Evolutionary conservation across 2,329 filamentous ascomycete genomes (phyloP).

Genomic region (Aspergillus puulaauensis): DNA sequence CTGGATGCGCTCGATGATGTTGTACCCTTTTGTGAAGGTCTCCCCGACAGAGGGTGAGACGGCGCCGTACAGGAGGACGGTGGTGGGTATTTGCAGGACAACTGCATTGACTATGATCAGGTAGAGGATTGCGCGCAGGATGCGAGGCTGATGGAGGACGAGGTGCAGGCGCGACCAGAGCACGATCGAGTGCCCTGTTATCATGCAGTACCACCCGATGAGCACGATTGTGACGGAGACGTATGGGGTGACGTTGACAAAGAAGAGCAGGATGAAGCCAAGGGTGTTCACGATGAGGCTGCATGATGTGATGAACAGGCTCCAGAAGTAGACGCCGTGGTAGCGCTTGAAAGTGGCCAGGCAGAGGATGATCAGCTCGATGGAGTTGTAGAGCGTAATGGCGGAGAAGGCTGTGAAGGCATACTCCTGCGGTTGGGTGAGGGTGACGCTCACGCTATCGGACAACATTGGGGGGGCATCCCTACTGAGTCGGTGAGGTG

Average conservation of each 20-base stretch:
- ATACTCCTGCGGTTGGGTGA: constrained; percentile 3
- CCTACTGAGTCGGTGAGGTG: too few species aligned
- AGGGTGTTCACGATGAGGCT: constrained; percentile 41
- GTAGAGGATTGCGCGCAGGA: constrained; percentile 34
- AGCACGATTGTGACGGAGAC: constrained; percentile 35
- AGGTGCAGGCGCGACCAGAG: constrained; percentile 48
- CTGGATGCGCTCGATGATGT: constrained; percentile 51
- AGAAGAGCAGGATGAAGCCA: constrained; percentile 44
- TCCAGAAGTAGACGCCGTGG: constrained; percentile 47
- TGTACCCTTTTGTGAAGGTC: constrained; percentile 24
- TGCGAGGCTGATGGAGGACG: constrained; percentile 31
- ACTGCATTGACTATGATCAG: constrained; percentile 44
- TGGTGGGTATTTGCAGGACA: constrained; percentile 39
- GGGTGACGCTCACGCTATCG: not conserved
- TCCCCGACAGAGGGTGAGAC: constrained; percentile 3
- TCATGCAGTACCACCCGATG: constrained; percentile 42
- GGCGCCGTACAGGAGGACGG: constrained; percentile 37
- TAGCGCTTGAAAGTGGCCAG: constrained; percentile 44
- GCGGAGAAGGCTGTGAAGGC: constrained; percentile 41
- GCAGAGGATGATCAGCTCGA: constrained; percentile 45
- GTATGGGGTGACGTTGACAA: constrained; percentile 26
- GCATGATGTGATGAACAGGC: constrained; percentile 35
- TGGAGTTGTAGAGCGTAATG: constrained; percentile 45
- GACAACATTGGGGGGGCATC: not conserved
- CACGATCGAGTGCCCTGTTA: constrained; percentile 46